A percentile compares a stretch with the other conserved stretches of the same genome.
Conservation (phyloP, 495 filamentous ascomycete genomes). For the Paragyromitra xinjiangensis region DNA sequence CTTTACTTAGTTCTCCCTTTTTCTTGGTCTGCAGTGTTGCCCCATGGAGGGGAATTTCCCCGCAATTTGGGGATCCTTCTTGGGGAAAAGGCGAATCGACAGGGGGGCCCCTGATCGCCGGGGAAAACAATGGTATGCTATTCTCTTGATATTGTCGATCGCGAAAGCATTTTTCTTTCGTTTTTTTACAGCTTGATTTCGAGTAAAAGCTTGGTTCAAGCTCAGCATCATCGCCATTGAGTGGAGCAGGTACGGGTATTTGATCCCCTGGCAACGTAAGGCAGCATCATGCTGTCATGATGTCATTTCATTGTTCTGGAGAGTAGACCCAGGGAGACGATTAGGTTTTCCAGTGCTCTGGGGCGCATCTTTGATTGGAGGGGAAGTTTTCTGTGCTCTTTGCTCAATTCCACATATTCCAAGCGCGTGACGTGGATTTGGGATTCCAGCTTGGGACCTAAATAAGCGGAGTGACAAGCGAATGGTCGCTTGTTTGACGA, state of each 20-base stretch:
- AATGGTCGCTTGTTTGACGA: slow-evolving; percentile 28
- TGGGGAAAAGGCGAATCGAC: slow-evolving; percentile 5
- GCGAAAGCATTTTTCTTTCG: slow-evolving; percentile 16
- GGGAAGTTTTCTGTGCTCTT: neutral
- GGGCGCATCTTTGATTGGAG: slow-evolving; percentile 11
- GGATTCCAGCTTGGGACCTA: slow-evolving; percentile 8
- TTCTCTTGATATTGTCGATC: slow-evolving; percentile 30
- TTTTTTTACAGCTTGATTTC: slow-evolving; percentile 21
- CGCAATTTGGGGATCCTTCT: slow-evolving; percentile 39
- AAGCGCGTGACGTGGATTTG: slow-evolving; percentile 33
- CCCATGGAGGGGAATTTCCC: slow-evolving; percentile 22
- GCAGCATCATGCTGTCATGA: slow-evolving; percentile 23
- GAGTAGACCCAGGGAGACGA: slow-evolving; percentile 1
- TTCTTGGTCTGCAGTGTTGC: slow-evolving; percentile 9
- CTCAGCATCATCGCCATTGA: slow-evolving; percentile 4
- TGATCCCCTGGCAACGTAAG: neutral
- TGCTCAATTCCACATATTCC: neutral
- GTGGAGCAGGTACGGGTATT: slow-evolving; percentile 23
- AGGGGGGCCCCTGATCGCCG: slow-evolving; percentile 37
- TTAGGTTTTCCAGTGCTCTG: slow-evolving; percentile 18
- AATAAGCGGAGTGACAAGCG: slow-evolving; percentile 2
- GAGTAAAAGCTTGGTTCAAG: slow-evolving; percentile 21
- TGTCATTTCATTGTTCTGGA: slow-evolving; percentile 23
- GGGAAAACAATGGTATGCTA: slow-evolving; percentile 22
- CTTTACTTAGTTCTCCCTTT: neutral